Evolutionary conservation across 306 rosid genomes (phyloP).

Genomic region (Quercus ilex): DNA sequence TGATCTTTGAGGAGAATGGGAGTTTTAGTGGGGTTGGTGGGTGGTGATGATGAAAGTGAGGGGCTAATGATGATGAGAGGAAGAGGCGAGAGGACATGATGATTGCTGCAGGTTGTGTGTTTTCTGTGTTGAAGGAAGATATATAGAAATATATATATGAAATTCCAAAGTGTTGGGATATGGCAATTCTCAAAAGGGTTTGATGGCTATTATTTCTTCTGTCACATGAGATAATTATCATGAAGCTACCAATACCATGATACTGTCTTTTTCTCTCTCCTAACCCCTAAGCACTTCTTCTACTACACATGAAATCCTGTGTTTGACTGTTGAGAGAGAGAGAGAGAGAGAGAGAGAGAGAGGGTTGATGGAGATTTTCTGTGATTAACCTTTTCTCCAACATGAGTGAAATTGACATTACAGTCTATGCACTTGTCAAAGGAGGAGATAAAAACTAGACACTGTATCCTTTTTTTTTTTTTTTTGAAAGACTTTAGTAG

Average conservation of each 20-base stretch:
- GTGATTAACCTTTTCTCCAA: constrained; percentile 21
- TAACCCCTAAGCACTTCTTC: neutral
- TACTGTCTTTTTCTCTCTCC: constrained; percentile 18
- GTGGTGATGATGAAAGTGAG: constrained; percentile 62
- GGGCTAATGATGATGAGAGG: constrained; percentile 59
- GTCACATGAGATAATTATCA: constrained; percentile 33
- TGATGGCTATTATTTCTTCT: constrained; percentile 4
- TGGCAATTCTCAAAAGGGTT: constrained; percentile 14
- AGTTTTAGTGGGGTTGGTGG: constrained; percentile 52
- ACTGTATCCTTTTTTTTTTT: too few relatives aligned
- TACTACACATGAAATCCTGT: constrained; percentile 7
- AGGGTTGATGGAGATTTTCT: constrained; percentile 26
- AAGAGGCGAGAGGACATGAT: constrained; percentile 60
- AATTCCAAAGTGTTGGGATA: constrained; percentile 18
- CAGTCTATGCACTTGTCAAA: neutral
- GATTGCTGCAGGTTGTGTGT: constrained; percentile 41
- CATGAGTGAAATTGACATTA: constrained; percentile 18
- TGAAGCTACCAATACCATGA: constrained; percentile 30
- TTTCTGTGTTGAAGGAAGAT: constrained; percentile 41
- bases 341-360: neutral
- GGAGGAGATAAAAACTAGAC: neutral
- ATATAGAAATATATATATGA: neutral
- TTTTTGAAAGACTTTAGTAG: neutral
- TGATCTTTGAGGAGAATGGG: constrained; percentile 25
- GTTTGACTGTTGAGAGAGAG: constrained; percentile 33